phyloP scores from a whole-genome alignment of 306 rosid species.

The Acacia confusa region DNA sequence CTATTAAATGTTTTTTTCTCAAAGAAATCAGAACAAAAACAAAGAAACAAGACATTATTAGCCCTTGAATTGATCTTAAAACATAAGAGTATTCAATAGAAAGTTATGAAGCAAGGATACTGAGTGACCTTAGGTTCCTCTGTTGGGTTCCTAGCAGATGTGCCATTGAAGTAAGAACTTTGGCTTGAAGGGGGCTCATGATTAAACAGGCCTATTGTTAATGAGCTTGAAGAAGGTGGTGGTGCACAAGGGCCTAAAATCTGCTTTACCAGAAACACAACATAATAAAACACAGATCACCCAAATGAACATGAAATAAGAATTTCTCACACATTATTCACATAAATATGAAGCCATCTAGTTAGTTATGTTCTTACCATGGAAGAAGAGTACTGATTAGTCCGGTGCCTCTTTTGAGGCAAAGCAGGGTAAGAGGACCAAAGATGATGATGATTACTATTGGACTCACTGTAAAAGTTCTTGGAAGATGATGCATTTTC shows the following conservation, averaged over 20 bases:
- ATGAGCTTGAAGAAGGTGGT: conserved; percentile 28
- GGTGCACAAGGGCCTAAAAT: conserved; percentile 31
- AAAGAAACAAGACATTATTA: background rate
- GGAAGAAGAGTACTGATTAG: conserved; percentile 24
- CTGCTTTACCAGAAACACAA: conserved; percentile 42
- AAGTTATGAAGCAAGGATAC: background rate
- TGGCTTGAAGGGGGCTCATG: conserved; percentile 89
- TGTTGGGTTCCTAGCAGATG: conserved; percentile 6
- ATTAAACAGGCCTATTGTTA: conserved; percentile 35
- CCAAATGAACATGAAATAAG: background rate
- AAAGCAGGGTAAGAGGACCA: conserved; percentile 36
- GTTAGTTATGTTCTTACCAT: conserved; percentile 32
- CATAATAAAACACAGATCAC: background rate
- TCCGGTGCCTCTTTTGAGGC: conserved; percentile 29
- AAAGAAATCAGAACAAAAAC: background rate
- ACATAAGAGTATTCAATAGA: background rate
- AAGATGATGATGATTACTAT: background rate
- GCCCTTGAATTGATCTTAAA: background rate
- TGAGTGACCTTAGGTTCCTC: conserved; percentile 41
- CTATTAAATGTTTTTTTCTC: background rate
- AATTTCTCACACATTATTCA: background rate
- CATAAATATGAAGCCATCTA: background rate
- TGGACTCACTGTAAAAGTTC: conserved; percentile 30
- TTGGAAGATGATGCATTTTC: conserved; percentile 27
- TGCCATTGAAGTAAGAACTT: conserved; percentile 37